These are phyloP conservation scores for Babesia divergens DNA, from an alignment of 169 alveolate species.

Conservation along the genomic window DNA sequence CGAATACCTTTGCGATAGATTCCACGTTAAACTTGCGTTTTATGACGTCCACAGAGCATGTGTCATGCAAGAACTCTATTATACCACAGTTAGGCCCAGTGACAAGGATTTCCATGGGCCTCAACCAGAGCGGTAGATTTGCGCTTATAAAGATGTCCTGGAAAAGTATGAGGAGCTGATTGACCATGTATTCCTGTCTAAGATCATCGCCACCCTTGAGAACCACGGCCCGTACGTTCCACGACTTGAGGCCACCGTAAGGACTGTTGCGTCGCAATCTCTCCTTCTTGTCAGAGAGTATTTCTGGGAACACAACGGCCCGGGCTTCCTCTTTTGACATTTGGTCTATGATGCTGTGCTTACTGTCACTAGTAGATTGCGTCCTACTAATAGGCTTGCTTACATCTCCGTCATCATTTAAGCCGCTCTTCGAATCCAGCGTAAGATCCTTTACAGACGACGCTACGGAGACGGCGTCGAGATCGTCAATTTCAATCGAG, in stretches of 20 bases:
- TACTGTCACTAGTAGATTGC: slow-evolving; percentile 1
- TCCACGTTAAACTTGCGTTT: slow-evolving; percentile 73
- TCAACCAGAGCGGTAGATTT: slow-evolving; percentile 86
- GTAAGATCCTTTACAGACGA: slow-evolving; percentile 29
- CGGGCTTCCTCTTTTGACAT: slow-evolving; percentile 56
- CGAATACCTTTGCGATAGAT: slow-evolving; percentile 70
- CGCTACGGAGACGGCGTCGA: slow-evolving; percentile 11
- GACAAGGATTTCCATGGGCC: slow-evolving; percentile 91
- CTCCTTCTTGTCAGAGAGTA: slow-evolving; percentile 76
- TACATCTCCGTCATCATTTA: neutral
- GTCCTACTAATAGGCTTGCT: neutral
- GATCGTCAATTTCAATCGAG: neutral
- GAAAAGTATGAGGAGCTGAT: slow-evolving; percentile 89
- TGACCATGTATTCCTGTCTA: slow-evolving; percentile 92
- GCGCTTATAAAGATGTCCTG: slow-evolving; percentile 84
- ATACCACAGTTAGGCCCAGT: slow-evolving; percentile 93
- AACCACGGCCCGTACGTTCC: slow-evolving; percentile 85
- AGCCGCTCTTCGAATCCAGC: slow-evolving; percentile 7
- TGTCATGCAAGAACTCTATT: slow-evolving; percentile 75
- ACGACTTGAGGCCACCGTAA: slow-evolving; percentile 79
- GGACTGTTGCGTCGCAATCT: slow-evolving; percentile 78
- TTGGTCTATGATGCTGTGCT: slow-evolving; percentile 49
- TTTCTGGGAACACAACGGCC: slow-evolving; percentile 73
- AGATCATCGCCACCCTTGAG: slow-evolving; percentile 96
- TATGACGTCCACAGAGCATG: slow-evolving; percentile 75